phyloP scores from a whole-genome alignment of 2,329 filamentous ascomycete species.

The Trichothecium roseum region DNA sequence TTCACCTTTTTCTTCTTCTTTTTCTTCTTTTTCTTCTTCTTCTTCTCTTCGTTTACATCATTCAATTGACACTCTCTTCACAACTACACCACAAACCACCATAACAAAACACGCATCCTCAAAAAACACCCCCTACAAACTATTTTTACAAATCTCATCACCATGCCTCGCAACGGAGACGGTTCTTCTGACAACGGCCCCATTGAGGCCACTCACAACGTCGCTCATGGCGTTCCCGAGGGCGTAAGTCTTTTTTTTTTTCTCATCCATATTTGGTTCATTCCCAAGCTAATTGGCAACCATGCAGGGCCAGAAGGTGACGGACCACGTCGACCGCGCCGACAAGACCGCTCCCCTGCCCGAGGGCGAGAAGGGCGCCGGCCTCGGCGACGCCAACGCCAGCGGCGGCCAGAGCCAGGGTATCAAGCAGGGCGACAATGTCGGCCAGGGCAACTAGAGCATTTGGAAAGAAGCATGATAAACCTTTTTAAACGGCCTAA shows the following conservation, averaged over 20 bases:
- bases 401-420: constrained; percentile 34
- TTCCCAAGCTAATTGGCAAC: not conserved
- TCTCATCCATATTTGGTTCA: not conserved
- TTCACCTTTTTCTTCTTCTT: too few relatives aligned
- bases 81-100: too few relatives aligned
- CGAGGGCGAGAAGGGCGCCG: constrained; percentile 33
- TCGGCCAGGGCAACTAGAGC: constrained; percentile 27
- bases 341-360: constrained; percentile 39
- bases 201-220: constrained; percentile 24
- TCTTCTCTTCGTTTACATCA: too few relatives aligned
- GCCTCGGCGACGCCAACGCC: constrained; percentile 25
- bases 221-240: constrained; percentile 30
- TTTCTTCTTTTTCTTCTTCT: too few relatives aligned
- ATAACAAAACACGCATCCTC: too few relatives aligned
- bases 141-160: too few relatives aligned
- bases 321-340: constrained; percentile 29
- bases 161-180: constrained; percentile 41
- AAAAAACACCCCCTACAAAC: too few relatives aligned
- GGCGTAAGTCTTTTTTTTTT: constrained; percentile 18
- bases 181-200: constrained; percentile 36
- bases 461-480: too few relatives aligned
- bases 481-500: too few relatives aligned
- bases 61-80: too few relatives aligned
- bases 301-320: constrained; percentile 22
- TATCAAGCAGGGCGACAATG: constrained; percentile 24